Evolutionary conservation across 2,329 filamentous ascomycete genomes (phyloP).

Genomic region (Pyrenochaeta sp.): DNA sequence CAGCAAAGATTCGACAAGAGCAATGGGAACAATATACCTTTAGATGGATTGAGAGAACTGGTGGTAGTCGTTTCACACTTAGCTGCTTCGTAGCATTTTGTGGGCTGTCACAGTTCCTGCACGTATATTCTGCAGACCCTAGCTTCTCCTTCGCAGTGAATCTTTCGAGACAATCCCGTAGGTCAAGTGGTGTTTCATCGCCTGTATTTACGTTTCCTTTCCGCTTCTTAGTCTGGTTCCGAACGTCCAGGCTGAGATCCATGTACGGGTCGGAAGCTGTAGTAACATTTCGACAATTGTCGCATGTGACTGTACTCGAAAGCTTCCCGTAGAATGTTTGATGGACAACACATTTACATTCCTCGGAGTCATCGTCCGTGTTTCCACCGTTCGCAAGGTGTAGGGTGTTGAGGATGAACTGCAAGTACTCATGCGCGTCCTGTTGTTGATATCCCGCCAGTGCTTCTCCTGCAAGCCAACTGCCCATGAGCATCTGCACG

Average conservation of each 20-base stretch:
- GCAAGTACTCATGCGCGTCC: constrained; percentile 96
- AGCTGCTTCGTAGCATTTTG: constrained; percentile 86
- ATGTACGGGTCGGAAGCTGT: constrained; percentile 88
- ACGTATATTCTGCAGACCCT: constrained; percentile 80
- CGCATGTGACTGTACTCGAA: constrained; percentile 88
- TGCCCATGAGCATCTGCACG: constrained; percentile 85
- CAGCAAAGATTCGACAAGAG: constrained; percentile 1
- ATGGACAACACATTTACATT: constrained; percentile 90
- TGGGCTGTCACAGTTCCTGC: constrained; percentile 75
- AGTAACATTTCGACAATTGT: constrained; percentile 82
- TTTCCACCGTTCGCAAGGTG: constrained; percentile 77
- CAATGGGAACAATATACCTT: constrained; percentile 66
- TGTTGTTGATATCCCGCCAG: constrained; percentile 90
- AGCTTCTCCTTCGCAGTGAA: constrained; percentile 85
- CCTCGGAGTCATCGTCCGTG: constrained; percentile 38
- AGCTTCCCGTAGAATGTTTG: constrained; percentile 94
- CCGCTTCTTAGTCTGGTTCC: constrained; percentile 73
- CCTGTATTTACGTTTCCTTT: constrained; percentile 53
- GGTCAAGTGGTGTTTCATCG: constrained; percentile 48
- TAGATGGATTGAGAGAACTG: constrained; percentile 88
- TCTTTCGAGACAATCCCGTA: constrained; percentile 75
- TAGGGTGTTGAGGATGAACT: constrained; percentile 90
- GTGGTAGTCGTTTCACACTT: constrained; percentile 83
- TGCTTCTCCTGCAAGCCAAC: constrained; percentile 80
- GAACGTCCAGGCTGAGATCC: constrained; percentile 88